phyloP scores from a whole-genome alignment of 169 alveolate genomes.

The Eimeria mitis region DNA sequence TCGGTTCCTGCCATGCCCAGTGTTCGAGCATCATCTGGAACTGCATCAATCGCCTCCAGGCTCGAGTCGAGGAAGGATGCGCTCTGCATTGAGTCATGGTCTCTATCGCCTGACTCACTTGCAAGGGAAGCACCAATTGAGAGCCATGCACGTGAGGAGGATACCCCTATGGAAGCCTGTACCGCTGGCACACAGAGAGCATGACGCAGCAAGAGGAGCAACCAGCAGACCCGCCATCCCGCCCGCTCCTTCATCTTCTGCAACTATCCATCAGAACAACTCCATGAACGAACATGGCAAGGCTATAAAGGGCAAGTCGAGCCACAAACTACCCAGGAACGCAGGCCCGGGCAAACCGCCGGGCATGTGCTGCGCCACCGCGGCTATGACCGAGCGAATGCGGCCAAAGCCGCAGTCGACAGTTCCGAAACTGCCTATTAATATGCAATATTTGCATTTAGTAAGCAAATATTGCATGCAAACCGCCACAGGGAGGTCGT shows the following conservation, averaged over 20 bases:
- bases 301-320: slow-evolving; percentile 3
- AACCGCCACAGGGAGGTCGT: neutral
- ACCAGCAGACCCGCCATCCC: slow-evolving; percentile 25
- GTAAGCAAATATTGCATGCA: slow-evolving; percentile 14
- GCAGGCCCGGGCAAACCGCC: slow-evolving; percentile 38
- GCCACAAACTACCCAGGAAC: slow-evolving; percentile 31
- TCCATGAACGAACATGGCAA: slow-evolving; percentile 13
- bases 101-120: neutral
- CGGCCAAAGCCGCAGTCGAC: slow-evolving; percentile 36
- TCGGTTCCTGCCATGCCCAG: neutral
- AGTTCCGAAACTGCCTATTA: slow-evolving; percentile 21
- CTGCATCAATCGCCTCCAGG: slow-evolving; percentile 4
- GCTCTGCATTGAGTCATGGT: neutral
- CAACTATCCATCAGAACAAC: slow-evolving; percentile 9
- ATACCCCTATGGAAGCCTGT: slow-evolving; percentile 15
- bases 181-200: neutral
- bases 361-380: slow-evolving; percentile 29
- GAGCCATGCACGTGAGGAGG: slow-evolving; percentile 28
- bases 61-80: slow-evolving; percentile 25
- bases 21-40: neutral
- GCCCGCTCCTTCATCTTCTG: slow-evolving; percentile 21
- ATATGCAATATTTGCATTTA: slow-evolving; percentile 14
- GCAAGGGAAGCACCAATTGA: slow-evolving; percentile 15
- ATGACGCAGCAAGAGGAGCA: slow-evolving; percentile 29
- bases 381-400: slow-evolving; percentile 25